A percentile compares a stretch with the other conserved stretches of the same genome.
phyloP scores from a whole-genome alignment of 75 land plant genomes.

The Cunninghamia lanceolata region DNA sequence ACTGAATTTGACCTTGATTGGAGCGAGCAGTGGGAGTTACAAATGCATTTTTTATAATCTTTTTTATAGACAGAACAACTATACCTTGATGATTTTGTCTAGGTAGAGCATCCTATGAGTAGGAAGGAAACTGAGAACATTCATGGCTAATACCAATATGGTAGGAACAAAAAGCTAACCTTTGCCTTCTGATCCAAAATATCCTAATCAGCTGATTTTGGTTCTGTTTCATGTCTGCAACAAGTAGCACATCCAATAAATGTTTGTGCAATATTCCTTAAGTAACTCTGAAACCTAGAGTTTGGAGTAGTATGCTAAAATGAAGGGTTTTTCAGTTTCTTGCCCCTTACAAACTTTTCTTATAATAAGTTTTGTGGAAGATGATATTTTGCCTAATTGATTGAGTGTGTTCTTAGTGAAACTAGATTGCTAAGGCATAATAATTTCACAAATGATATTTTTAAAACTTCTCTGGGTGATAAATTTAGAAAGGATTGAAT shows the following conservation, averaged over 20 bases:
- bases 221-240: background rate
- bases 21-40: too few relatives aligned
- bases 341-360: background rate
- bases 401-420: background rate
- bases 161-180: background rate
- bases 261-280: background rate
- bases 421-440: background rate
- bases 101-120: background rate
- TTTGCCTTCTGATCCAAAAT: background rate
- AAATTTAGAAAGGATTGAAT: background rate
- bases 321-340: background rate
- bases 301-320: background rate
- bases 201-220: background rate
- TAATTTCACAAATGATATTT: background rate
- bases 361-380: background rate
- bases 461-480: background rate
- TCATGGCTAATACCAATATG: background rate
- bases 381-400: background rate
- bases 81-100: background rate
- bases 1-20: too few relatives aligned
- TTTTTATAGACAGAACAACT: background rate
- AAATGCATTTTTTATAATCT: too few relatives aligned
- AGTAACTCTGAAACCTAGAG: background rate
- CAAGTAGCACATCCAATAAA: background rate
- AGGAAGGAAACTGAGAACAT: background rate